A percentile compares a stretch with the other conserved stretches of the same genome.
phyloP scores from a whole-genome alignment of 371 early-diverging fungal genomes.

The Mortierella sp. region DNA sequence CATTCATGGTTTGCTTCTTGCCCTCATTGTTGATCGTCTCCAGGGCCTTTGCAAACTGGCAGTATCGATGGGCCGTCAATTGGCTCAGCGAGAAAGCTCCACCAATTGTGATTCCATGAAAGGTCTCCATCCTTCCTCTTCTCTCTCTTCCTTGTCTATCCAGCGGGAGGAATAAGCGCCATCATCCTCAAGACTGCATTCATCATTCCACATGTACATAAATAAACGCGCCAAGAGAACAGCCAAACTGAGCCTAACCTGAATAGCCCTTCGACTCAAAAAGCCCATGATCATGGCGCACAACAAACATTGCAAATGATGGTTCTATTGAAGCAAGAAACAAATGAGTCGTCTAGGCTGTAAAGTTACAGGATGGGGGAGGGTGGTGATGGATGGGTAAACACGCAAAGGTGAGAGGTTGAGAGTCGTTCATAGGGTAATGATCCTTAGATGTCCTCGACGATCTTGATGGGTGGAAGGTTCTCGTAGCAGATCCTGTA shows the following conservation, averaged over 20 bases:
- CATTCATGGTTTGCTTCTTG: constrained; percentile 43
- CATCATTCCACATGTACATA: too few species aligned
- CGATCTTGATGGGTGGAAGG: constrained; percentile 64
- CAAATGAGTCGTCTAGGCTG: background rate
- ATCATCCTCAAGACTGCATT: too few species aligned
- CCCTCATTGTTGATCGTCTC: constrained; percentile 28
- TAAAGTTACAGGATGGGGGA: background rate
- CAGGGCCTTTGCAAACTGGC: constrained; percentile 36
- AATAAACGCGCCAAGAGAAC: too few species aligned
- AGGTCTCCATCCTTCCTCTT: too few species aligned
- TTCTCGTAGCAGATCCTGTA: constrained; percentile 89
- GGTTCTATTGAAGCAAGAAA: constrained; percentile 7
- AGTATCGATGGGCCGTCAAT: constrained; percentile 43
- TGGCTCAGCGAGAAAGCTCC: constrained; percentile 45
- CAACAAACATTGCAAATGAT: background rate
- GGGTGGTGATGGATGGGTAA: too few species aligned
- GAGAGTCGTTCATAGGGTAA: too few species aligned
- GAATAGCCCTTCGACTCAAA: too few species aligned
- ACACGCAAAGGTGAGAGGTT: too few species aligned
- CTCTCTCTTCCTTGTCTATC: too few species aligned
- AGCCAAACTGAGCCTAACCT: too few species aligned
- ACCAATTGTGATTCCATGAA: constrained; percentile 24
- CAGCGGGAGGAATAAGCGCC: background rate
- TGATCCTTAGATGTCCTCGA: constrained; percentile 61
- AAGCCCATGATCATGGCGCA: too few species aligned